Conservation (phyloP, 1,284 basidiomycete genomes). For the Vanrija humicola region DNA sequence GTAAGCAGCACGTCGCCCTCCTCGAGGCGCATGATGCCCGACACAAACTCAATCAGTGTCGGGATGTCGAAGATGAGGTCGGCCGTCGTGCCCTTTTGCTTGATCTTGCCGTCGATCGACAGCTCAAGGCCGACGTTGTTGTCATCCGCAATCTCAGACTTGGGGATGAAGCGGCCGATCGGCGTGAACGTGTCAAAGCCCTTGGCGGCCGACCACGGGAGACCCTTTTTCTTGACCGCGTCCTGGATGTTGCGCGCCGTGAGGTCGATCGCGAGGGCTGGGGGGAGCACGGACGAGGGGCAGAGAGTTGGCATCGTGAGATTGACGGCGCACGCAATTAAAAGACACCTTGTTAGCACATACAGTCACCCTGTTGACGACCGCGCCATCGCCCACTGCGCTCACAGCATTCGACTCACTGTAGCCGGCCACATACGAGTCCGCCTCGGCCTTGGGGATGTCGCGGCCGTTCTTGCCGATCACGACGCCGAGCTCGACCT, state of each 20-base stretch:
- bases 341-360: neutral
- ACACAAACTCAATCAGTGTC: slow-evolving; percentile 82
- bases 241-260: slow-evolving; percentile 95
- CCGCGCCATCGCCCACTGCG: neutral
- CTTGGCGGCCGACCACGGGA: slow-evolving; percentile 91
- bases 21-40: slow-evolving; percentile 94
- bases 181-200: slow-evolving; percentile 88
- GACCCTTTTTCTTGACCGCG: slow-evolving; percentile 81
- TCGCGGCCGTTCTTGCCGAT: slow-evolving; percentile 82
- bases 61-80: slow-evolving; percentile 96
- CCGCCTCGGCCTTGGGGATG: slow-evolving; percentile 68
- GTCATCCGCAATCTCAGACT: slow-evolving; percentile 64
- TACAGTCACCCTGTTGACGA: neutral
- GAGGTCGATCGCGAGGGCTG: slow-evolving; percentile 91
- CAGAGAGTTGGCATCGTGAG: no score
- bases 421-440: slow-evolving; percentile 83
- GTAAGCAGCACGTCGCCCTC: slow-evolving; percentile 85
- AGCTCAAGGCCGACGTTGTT: slow-evolving; percentile 59
- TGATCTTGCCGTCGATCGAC: slow-evolving; percentile 74
- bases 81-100: slow-evolving; percentile 77
- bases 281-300: neutral
- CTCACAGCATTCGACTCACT: slow-evolving; percentile 54
- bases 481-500: slow-evolving; percentile 96
- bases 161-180: slow-evolving; percentile 76
- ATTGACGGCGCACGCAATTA: no score